These are phyloP conservation scores for Candida gigantensis DNA, from an alignment of 1,139 yeast genomes.

Conservation along the genomic window DNA sequence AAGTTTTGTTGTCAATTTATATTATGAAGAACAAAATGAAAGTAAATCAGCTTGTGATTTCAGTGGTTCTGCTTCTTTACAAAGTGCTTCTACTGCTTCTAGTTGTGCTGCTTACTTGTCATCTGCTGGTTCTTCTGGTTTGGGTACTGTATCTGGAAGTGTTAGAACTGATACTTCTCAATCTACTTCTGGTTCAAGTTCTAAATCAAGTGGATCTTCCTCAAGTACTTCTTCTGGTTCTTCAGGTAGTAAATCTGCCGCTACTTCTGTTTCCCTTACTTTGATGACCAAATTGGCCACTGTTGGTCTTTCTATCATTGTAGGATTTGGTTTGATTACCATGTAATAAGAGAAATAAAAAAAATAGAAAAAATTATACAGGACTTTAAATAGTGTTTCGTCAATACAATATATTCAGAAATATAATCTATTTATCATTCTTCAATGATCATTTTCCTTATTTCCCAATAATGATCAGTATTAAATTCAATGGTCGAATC, in stretches of 20 bases:
- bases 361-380: too few species aligned
- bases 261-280: slow-evolving; percentile 13
- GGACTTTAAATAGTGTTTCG: neutral
- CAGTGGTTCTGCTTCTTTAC: slow-evolving; percentile 59
- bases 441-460: slow-evolving; percentile 54
- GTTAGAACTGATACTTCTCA: slow-evolving; percentile 29
- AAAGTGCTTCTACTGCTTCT: slow-evolving; percentile 51
- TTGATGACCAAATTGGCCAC: slow-evolving; percentile 17
- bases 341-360: too few species aligned
- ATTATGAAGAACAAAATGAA: slow-evolving; percentile 51
- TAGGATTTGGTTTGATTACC: slow-evolving; percentile 24
- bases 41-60: slow-evolving; percentile 61
- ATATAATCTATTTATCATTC: slow-evolving; percentile 13
- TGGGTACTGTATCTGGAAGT: slow-evolving; percentile 37
- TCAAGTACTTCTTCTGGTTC: slow-evolving; percentile 14
- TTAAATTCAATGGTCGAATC: slow-evolving; percentile 28
- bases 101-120: slow-evolving; percentile 47
- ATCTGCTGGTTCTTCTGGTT: slow-evolving; percentile 43
- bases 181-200: slow-evolving; percentile 25
- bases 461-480: slow-evolving; percentile 52
- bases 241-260: slow-evolving; percentile 17
- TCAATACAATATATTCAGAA: neutral
- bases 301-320: slow-evolving; percentile 24
- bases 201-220: slow-evolving; percentile 16
- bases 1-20: slow-evolving; percentile 60